Evolutionary conservation across 169 alveolate genomes (phyloP), one percentile per base, ranked within the genome.

Genomic region (Plasmodium vivax): DNA sequence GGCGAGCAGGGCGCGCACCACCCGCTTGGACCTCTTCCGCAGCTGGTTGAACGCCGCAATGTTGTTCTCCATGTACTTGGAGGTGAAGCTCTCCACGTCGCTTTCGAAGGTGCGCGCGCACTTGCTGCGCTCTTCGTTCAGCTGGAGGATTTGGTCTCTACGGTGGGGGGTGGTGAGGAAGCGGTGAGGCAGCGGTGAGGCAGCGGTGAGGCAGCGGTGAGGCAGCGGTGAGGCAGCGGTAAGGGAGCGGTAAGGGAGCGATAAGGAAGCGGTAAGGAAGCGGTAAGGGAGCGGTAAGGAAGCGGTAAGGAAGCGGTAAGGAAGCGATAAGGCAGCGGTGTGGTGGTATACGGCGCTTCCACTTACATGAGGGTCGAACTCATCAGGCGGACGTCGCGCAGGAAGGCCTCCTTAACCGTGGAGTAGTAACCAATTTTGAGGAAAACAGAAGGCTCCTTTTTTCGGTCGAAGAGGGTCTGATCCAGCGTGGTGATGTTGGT

Each of bases 61-160:
- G 45, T 87, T 75, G n/a, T 47, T 77, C 41, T 56, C n/a, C 85
- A 87, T 87, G 45, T 77, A 47, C 47, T 74, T 43, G 2, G 88
- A 47, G 51, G 68, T 87, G 71, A 87, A 87, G 3, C 45, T 87
- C 82, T 87, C 93, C 16, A 87, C 73, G n/a, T 87, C 81, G 16
- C 68, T 38, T 77, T 87, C 93, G 71, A 87, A 87, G n/a, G 47
- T 30, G 30, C 81, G 54, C 1, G 93, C 75, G 54, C 82, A 87
- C 77, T 87, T 54, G 51, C 68, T 87, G 58, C 93, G 79, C 9
- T 87, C 75, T 54, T 87, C 93, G 68, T 87, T 87, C 32, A 87
- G 38, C 41, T 36, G 79, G 58, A 87, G 87, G 36, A 87, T 56
- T 87, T 87, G 34, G 32, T 87, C 62, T 36, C 93, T 87, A 45